Evolutionary conservation across 192 early-diverging fungal species (phyloP).

Genomic region (Oehlia diaphana): DNA sequence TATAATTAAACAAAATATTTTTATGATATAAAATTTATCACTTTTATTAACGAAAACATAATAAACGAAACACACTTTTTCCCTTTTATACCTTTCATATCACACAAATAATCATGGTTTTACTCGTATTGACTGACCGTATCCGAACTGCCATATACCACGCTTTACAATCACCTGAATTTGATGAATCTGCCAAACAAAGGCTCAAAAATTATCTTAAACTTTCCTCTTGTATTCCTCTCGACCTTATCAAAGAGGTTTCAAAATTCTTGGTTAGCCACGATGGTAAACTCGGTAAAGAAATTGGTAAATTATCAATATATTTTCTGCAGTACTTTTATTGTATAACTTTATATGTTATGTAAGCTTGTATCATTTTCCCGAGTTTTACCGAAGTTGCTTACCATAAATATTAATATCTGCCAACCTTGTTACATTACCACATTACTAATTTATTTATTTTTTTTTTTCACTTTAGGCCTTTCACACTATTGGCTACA

Average conservation of each 20-base stretch:
- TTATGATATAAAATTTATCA: neutral
- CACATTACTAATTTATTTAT: no score
- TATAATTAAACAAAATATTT: neutral
- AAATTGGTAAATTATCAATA: slow-evolving; percentile 26
- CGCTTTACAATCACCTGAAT: slow-evolving; percentile 31
- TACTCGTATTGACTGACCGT: slow-evolving; percentile 33
- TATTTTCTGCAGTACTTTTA: neutral
- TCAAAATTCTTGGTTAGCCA: slow-evolving; percentile 29
- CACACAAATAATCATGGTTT: slow-evolving; percentile 18
- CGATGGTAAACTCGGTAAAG: slow-evolving; percentile 32
- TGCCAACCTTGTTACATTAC: no score
- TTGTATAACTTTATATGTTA: no score
- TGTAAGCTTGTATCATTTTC: neutral
- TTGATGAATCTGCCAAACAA: slow-evolving; percentile 29
- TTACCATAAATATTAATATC: neutral
- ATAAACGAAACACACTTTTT: neutral
- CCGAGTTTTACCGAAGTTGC: neutral
- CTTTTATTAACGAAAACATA: neutral
- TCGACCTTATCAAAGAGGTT: slow-evolving; percentile 33
- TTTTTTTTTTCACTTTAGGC: neutral
- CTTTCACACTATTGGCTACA: slow-evolving; percentile 32
- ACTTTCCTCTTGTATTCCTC: slow-evolving; percentile 17
- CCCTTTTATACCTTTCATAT: neutral
- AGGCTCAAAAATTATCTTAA: slow-evolving; percentile 27
- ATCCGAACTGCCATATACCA: slow-evolving; percentile 26